A percentile compares a stretch with the other conserved stretches of the same genome.
Conservation (phyloP, 2,329 filamentous ascomycete species). For the Fusarium albidum region DNA sequence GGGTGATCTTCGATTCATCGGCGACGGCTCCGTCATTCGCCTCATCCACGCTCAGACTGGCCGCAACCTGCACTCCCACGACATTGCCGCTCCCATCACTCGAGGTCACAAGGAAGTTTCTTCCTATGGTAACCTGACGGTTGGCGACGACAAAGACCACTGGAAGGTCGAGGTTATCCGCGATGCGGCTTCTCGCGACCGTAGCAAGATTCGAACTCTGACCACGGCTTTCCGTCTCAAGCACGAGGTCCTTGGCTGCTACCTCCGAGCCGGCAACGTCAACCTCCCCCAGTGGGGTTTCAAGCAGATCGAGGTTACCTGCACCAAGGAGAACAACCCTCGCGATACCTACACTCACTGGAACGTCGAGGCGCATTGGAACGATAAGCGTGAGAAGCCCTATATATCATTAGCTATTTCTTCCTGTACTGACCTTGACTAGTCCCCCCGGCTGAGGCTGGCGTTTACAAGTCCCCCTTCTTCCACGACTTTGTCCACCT, state of each 20-base stretch:
- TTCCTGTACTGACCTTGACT: conserved; percentile 24
- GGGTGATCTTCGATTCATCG: conserved; percentile 75
- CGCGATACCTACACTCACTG: conserved; percentile 96
- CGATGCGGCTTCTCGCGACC: conserved; percentile 87
- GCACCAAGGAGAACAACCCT: conserved; percentile 91
- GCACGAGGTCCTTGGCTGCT: conserved; percentile 85
- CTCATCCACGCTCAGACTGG: conserved; percentile 95
- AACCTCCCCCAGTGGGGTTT: conserved; percentile 99
- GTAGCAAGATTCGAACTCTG: conserved; percentile 85
- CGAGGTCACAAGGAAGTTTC: conserved; percentile 95
- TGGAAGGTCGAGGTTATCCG: conserved; percentile 93
- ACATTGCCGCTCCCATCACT: conserved; percentile 85
- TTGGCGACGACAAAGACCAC: conserved; percentile 98
- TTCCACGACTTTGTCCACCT: conserved; percentile 97
- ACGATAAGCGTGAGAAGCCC: conserved; percentile 93
- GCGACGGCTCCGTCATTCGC: conserved; percentile 80
- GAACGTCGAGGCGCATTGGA: conserved; percentile 96
- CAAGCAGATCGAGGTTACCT: conserved; percentile 98
- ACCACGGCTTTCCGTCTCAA: conserved; percentile 92
- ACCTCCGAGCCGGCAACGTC: conserved; percentile 92
- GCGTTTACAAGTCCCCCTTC: conserved; percentile 95
- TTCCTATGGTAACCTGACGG: conserved; percentile 91
- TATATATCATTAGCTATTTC: neutral
- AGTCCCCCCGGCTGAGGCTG: conserved; percentile 90
- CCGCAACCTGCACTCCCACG: conserved; percentile 95